Percentiles rank a stretch among this genome's conserved stretches.
These are phyloP conservation scores for Cryphonectria parasitica DNA, from an alignment of 2,329 filamentous ascomycete species.

Conservation along the genomic window DNA sequence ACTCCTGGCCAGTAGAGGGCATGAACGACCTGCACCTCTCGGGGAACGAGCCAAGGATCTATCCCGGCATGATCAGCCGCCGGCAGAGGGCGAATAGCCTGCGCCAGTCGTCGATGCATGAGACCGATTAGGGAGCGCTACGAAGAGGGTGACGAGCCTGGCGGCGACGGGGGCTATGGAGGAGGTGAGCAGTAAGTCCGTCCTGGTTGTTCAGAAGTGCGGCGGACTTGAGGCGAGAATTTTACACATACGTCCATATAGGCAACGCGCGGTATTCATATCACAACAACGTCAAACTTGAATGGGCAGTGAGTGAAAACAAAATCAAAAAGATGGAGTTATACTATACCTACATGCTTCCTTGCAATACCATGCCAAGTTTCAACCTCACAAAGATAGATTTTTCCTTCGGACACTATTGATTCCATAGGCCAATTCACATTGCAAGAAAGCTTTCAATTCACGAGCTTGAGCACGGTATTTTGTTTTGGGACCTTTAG, in stretches of 20 bases:
- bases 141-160: background rate
- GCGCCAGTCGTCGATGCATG: conserved; percentile 44
- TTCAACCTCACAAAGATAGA: background rate
- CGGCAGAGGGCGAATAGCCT: conserved; percentile 51
- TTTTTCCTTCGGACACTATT: no score
- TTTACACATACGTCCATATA: background rate
- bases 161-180: background rate
- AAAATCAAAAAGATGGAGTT: background rate
- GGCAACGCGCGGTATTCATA: background rate
- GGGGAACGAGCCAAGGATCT: conserved; percentile 68
- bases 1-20: conserved; percentile 36
- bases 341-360: background rate
- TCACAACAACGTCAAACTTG: background rate
- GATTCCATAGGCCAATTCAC: no score
- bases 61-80: conserved; percentile 69
- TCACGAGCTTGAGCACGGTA: background rate
- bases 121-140: conserved; percentile 38
- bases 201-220: background rate
- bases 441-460: no score
- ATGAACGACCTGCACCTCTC: conserved; percentile 53
- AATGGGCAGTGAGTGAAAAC: background rate
- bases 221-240: background rate
- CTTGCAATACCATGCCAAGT: background rate
- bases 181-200: background rate
- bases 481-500: background rate